These are phyloP conservation scores for Rhynchosporium graminicola DNA, from an alignment of 2,329 filamentous ascomycete genomes.

Conservation along the genomic window DNA sequence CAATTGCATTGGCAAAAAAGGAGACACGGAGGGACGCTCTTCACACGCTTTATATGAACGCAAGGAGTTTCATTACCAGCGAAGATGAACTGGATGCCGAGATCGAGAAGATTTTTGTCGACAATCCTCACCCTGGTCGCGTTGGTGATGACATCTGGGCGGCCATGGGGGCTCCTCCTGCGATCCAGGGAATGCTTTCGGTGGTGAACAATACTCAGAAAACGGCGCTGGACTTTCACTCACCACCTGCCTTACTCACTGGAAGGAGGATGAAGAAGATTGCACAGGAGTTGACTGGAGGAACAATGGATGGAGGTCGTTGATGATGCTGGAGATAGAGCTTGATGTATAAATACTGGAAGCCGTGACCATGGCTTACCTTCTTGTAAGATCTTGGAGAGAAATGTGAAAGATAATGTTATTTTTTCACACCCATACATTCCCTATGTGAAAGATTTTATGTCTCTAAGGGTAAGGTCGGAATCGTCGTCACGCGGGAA, in stretches of 20 bases:
- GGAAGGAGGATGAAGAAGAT: slow-evolving; percentile 63
- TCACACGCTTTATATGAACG: slow-evolving; percentile 87
- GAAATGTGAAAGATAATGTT: too few species aligned
- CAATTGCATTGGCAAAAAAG: slow-evolving; percentile 52
- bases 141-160: slow-evolving; percentile 38
- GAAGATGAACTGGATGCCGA: slow-evolving; percentile 73
- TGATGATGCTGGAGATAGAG: too few species aligned
- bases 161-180: slow-evolving; percentile 43
- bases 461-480: too few species aligned
- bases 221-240: slow-evolving; percentile 40
- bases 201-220: slow-evolving; percentile 38
- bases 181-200: slow-evolving; percentile 50
- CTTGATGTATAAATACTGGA: too few species aligned
- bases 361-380: too few species aligned
- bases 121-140: slow-evolving; percentile 37
- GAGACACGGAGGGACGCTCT: slow-evolving; percentile 68
- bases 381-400: too few species aligned
- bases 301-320: slow-evolving; percentile 50
- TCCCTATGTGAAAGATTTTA: too few species aligned
- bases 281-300: slow-evolving; percentile 67
- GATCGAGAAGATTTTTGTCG: slow-evolving; percentile 76
- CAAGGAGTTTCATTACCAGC: slow-evolving; percentile 80
- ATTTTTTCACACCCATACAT: too few species aligned
- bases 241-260: slow-evolving; percentile 43
- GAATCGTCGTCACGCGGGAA: too few species aligned